phyloP scores from a whole-genome alignment of 495 filamentous ascomycete species.

The Penicillium atrosanguineum region DNA sequence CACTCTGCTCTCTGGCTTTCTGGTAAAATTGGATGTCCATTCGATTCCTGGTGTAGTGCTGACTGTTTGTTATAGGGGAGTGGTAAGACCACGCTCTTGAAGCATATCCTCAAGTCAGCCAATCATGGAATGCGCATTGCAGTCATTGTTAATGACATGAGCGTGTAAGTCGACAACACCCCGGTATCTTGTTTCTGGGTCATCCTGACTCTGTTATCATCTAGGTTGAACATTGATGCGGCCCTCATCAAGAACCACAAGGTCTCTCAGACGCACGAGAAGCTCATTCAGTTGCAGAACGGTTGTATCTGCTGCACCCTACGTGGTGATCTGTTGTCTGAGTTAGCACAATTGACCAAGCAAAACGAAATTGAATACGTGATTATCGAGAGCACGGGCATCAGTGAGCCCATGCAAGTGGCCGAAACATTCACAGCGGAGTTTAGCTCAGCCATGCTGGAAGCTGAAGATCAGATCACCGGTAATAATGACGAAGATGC shows the following conservation, averaged over 20 bases:
- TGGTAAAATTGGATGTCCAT: conserved; percentile 26
- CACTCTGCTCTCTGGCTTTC: conserved; percentile 47
- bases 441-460: conserved; percentile 45
- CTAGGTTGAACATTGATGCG: conserved; percentile 55
- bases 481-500: conserved; percentile 28
- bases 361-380: conserved; percentile 54
- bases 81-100: conserved; percentile 57
- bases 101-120: conserved; percentile 50
- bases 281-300: conserved; percentile 59
- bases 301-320: conserved; percentile 63
- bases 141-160: conserved; percentile 60
- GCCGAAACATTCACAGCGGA: conserved; percentile 58
- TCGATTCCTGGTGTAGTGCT: neutral
- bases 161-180: conserved; percentile 30
- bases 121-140: conserved; percentile 55
- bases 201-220: neutral
- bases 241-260: conserved; percentile 52
- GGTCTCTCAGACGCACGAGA: conserved; percentile 51
- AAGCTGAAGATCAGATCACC: conserved; percentile 29
- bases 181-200: neutral
- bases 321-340: conserved; percentile 54
- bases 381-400: conserved; percentile 58
- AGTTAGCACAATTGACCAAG: conserved; percentile 50
- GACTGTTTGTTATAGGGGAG: conserved; percentile 35
- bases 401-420: conserved; percentile 63